phyloP scores from a whole-genome alignment of 202 grass and related monocot species.

The Schoenoplectus triqueter region DNA sequence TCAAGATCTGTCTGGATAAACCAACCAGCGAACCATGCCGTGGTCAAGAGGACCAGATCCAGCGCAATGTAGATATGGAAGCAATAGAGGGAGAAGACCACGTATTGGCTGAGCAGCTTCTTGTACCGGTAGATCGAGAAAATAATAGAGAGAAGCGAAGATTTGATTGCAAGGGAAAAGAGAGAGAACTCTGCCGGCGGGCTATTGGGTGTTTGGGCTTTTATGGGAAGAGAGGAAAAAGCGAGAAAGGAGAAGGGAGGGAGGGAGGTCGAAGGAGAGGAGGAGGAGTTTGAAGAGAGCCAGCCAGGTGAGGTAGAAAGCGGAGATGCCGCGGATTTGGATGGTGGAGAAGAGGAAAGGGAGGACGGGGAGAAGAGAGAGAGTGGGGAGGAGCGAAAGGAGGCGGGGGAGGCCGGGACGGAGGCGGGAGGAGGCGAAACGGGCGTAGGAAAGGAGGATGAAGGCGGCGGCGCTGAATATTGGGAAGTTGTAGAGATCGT shows the following conservation, averaged over 20 bases:
- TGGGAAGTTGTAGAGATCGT: slow-evolving; percentile 7
- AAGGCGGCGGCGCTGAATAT: slow-evolving; percentile 1
- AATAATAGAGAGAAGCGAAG: slow-evolving; percentile 17
- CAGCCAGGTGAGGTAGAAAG: slow-evolving; percentile 73
- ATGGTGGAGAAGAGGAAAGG: slow-evolving; percentile 59
- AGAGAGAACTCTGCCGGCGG: neutral
- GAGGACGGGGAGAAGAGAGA: slow-evolving; percentile 46
- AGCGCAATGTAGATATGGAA: slow-evolving; percentile 53
- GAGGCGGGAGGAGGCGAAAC: slow-evolving; percentile 44
- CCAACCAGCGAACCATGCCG: slow-evolving; percentile 37
- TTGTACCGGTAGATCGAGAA: slow-evolving; percentile 23
- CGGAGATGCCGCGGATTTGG: slow-evolving; percentile 54
- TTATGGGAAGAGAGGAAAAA: slow-evolving; percentile 33
- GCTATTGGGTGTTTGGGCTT: neutral
- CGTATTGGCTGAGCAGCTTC: slow-evolving; percentile 28
- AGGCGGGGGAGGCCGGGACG: slow-evolving; percentile 54
- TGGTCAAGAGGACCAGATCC: slow-evolving; percentile 49
- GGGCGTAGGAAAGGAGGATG: slow-evolving; percentile 53
- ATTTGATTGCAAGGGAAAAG: slow-evolving; percentile 28
- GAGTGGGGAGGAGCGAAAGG: slow-evolving; percentile 50
- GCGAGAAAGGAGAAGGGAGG: slow-evolving; percentile 47
- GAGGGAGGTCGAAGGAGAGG: slow-evolving; percentile 52
- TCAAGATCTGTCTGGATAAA: slow-evolving; percentile 41
- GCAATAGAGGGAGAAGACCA: slow-evolving; percentile 39
- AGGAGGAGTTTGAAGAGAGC: slow-evolving; percentile 70